Evolutionary conservation across 2,329 filamentous ascomycete species (phyloP).

Genomic region (Emergomyces pasteurianus): DNA sequence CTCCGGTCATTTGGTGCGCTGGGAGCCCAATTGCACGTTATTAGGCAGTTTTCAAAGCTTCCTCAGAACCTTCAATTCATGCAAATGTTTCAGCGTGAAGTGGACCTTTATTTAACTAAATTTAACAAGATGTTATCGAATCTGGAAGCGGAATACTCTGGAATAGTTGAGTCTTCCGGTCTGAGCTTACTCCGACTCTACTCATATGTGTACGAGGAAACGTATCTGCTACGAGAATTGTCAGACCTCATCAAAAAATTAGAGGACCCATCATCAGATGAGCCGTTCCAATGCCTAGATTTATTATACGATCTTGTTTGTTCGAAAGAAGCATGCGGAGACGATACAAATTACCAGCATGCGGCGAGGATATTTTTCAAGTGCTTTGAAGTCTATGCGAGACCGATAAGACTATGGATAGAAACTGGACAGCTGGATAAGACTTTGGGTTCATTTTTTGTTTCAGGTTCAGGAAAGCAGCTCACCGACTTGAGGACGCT

Average conservation of each 20-base stretch:
- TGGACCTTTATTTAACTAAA: constrained; percentile 43
- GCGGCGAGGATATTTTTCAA: constrained; percentile 62
- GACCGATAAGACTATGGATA: constrained; percentile 75
- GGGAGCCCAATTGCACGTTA: constrained; percentile 35
- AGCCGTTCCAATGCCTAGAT: constrained; percentile 65
- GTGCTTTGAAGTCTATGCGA: constrained; percentile 71
- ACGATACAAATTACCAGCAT: constrained; percentile 48
- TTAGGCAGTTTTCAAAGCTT: constrained; percentile 39
- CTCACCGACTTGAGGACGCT: constrained; percentile 49
- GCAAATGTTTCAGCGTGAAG: constrained; percentile 58
- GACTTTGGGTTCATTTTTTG: constrained; percentile 62
- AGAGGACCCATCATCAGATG: constrained; percentile 29
- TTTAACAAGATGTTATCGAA: constrained; percentile 49
- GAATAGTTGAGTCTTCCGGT: constrained; percentile 40
- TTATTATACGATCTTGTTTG: constrained; percentile 60
- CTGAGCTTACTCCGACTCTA: constrained; percentile 57
- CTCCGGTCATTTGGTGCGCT: constrained; percentile 35
- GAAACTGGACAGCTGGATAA: constrained; percentile 57
- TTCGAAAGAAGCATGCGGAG: constrained; percentile 56
- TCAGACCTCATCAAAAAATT: constrained; percentile 51
- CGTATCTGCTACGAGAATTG: constrained; percentile 48
- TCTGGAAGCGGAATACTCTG: constrained; percentile 51
- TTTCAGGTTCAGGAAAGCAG: constrained; percentile 47
- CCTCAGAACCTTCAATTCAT: constrained; percentile 46
- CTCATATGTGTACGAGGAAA: constrained; percentile 42